These are phyloP conservation scores for Pseudopediastrum boryanum DNA, from an alignment of 139 green algal species.

Conservation along the genomic window DNA sequence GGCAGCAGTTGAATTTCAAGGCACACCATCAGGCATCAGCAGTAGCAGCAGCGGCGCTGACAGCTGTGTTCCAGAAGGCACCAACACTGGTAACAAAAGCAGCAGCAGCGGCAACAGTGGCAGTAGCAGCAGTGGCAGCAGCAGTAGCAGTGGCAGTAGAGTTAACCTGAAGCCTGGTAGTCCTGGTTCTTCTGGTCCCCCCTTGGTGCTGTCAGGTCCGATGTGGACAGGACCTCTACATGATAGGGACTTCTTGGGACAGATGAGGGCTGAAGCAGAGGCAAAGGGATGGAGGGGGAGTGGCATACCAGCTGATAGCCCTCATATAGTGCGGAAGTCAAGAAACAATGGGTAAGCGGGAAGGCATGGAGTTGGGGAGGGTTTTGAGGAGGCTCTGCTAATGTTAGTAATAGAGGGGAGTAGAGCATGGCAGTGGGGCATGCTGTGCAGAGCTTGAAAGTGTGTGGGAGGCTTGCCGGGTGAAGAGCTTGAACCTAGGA, in stretches of 20 bases:
- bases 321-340: conserved; percentile 9
- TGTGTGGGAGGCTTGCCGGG: too few species aligned
- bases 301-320: conserved; percentile 18
- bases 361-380: too few species aligned
- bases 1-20: too few species aligned
- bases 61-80: too few species aligned
- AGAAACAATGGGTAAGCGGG: conserved; percentile 33
- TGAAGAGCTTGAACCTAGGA: too few species aligned
- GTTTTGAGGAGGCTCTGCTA: too few species aligned
- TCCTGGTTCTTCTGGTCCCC: not conserved
- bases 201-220: conserved; percentile 50
- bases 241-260: conserved; percentile 41
- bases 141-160: not conserved
- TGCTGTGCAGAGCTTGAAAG: too few species aligned
- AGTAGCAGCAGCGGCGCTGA: too few species aligned
- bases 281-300: conserved; percentile 40
- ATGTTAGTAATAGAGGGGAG: too few species aligned
- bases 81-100: too few species aligned
- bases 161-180: not conserved
- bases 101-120: not conserved
- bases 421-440: too few species aligned
- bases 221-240: conserved; percentile 65
- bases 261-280: conserved; percentile 42
- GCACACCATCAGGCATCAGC: too few species aligned
- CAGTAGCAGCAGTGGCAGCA: not conserved